Percentiles rank a stretch among this genome's conserved stretches.
phyloP scores from a whole-genome alignment of 148 eudicot species.

The Salicornia ramosissima region DNA sequence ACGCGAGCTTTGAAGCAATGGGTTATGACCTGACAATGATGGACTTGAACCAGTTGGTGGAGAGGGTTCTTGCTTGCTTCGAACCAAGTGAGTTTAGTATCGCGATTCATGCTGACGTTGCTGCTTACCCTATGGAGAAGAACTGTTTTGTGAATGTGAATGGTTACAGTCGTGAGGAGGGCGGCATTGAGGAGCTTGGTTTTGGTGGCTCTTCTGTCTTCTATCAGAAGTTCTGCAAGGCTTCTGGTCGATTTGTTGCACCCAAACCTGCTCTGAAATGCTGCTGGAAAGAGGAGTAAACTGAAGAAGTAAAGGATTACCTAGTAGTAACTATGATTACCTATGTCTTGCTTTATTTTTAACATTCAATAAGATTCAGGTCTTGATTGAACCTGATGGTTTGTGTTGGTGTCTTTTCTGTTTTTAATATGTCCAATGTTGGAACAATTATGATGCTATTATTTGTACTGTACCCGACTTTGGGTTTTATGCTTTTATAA shows the following conservation, averaged over 20 bases:
- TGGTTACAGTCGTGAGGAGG: slow-evolving; percentile 51
- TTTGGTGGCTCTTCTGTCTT: slow-evolving; percentile 49
- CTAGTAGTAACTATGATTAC: slow-evolving; percentile 8
- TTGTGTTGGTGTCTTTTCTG: background rate
- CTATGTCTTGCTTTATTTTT: background rate
- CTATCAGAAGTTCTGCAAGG: slow-evolving; percentile 64
- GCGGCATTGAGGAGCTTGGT: slow-evolving; percentile 47
- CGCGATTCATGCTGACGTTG: slow-evolving; percentile 56
- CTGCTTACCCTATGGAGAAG: slow-evolving; percentile 28
- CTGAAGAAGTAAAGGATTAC: slow-evolving; percentile 54
- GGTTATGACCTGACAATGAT: slow-evolving; percentile 50
- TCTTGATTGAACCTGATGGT: slow-evolving; percentile 12
- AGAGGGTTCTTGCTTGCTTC: slow-evolving; percentile 70
- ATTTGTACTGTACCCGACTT: background rate
- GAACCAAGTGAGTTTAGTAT: slow-evolving; percentile 64
- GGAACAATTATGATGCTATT: background rate
- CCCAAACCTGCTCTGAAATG: slow-evolving; percentile 54
- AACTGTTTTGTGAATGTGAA: slow-evolving; percentile 31
- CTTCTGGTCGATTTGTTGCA: slow-evolving; percentile 27
- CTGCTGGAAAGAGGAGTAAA: slow-evolving; percentile 48
- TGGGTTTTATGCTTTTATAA: background rate
- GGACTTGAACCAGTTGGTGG: slow-evolving; percentile 38
- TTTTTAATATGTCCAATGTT: background rate
- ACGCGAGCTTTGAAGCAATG: slow-evolving; percentile 83
- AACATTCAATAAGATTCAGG: slow-evolving; percentile 5